These are phyloP conservation scores for Coleophoma cylindrospora DNA, from an alignment of 2,329 filamentous ascomycete species.

Conservation along the genomic window DNA sequence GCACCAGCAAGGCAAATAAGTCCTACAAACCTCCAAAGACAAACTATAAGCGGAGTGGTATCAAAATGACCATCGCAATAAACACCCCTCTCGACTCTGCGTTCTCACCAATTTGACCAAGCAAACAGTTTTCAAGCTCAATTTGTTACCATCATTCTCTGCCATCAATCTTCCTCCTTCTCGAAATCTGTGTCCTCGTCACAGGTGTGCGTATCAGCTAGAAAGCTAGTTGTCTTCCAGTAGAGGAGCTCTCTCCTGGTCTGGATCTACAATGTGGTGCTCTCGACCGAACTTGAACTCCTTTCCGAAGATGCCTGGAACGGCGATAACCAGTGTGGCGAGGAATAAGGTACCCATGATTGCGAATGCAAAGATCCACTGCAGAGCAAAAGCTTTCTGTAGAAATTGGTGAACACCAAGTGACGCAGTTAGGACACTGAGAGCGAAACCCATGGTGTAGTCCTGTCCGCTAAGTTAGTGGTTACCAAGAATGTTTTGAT, in stretches of 20 bases:
- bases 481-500: background rate
- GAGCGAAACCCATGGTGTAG: constrained; percentile 73
- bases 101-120: too few species aligned
- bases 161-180: too few species aligned
- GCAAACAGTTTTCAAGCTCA: too few species aligned
- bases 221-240: constrained; percentile 37
- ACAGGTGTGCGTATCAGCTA: background rate
- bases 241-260: constrained; percentile 52
- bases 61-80: background rate
- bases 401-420: constrained; percentile 76
- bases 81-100: too few species aligned
- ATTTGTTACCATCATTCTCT: too few species aligned
- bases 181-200: too few species aligned
- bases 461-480: constrained; percentile 36
- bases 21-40: too few species aligned
- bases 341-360: constrained; percentile 75
- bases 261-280: constrained; percentile 39
- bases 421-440: constrained; percentile 68
- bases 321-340: constrained; percentile 57
- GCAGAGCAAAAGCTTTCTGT: constrained; percentile 68
- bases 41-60: constrained; percentile 4
- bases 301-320: constrained; percentile 58
- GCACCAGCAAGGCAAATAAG: too few species aligned
- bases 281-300: constrained; percentile 45
- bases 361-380: constrained; percentile 89